Conservation (phyloP, 176 grass and related monocot species). For the Chrysopogon serrulatus region DNA sequence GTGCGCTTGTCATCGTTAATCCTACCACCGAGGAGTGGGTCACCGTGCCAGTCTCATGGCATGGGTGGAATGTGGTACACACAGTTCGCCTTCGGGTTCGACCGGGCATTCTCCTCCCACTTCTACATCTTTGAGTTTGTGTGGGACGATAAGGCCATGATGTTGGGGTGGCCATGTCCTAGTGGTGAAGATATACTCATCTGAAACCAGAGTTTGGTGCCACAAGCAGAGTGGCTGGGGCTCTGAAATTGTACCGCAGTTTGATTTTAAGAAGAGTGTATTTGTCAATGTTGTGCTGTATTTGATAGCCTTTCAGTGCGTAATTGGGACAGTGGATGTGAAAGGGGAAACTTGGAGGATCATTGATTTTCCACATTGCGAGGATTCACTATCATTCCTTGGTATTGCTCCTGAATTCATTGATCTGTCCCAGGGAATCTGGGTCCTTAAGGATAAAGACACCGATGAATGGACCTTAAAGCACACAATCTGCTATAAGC, state of each 20-base stretch:
- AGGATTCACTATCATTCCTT: background rate
- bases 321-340: background rate
- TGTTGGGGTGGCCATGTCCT: background rate
- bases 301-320: background rate
- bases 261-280: background rate
- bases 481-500: background rate
- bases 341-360: too few species aligned
- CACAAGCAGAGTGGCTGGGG: background rate
- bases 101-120: background rate
- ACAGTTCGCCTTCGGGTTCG: background rate
- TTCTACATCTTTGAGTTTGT: background rate
- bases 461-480: background rate
- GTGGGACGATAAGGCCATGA: background rate
- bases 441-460: background rate
- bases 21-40: too few species aligned
- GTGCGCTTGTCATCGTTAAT: too few species aligned
- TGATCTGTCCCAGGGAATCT: background rate
- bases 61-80: background rate
- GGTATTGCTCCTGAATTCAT: background rate
- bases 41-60: too few species aligned
- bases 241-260: accelerated
- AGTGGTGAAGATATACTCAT: background rate
- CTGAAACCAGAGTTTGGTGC: background rate
- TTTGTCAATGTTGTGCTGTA: background rate
- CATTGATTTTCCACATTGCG: background rate